Evolutionary conservation across 495 filamentous ascomycete genomes (phyloP).

Genomic region (Daldinia concentrica): DNA sequence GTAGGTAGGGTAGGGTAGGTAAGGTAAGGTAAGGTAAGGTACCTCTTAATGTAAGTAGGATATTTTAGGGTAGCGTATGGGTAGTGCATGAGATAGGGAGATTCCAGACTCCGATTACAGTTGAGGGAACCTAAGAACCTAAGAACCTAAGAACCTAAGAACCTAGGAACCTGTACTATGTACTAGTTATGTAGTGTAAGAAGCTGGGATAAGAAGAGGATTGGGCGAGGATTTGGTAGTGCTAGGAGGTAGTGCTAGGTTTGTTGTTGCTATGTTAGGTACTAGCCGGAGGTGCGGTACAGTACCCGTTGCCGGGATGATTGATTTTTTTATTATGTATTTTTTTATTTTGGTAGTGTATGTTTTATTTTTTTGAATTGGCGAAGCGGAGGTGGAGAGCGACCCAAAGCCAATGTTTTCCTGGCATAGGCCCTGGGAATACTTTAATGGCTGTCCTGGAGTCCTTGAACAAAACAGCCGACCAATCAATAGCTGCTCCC

Average conservation of each 20-base stretch:
- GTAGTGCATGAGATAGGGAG: slow-evolving; percentile 43
- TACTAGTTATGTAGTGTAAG: too few species aligned
- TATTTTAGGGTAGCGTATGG: not conserved
- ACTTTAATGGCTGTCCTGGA: not conserved
- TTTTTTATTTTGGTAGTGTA: too few species aligned
- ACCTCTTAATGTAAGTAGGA: not conserved
- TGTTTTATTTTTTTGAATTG: slow-evolving; percentile 29
- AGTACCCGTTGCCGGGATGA: slow-evolving; percentile 44
- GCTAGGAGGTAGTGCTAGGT: slow-evolving; percentile 17
- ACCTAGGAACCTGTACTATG: slow-evolving; percentile 8
- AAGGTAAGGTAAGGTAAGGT: not conserved
- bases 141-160: slow-evolving; percentile 1
- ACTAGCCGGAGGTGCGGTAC: slow-evolving; percentile 45
- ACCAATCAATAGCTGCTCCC: slow-evolving; percentile 31
- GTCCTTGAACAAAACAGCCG: slow-evolving; percentile 32
- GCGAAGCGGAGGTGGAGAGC: slow-evolving; percentile 43
- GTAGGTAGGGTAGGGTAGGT: not conserved
- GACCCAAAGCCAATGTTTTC: slow-evolving; percentile 40
- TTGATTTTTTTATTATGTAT: slow-evolving; percentile 1
- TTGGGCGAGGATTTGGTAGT: slow-evolving; percentile 5
- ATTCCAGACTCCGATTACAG: slow-evolving; percentile 42
- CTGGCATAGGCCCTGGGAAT: slow-evolving; percentile 23
- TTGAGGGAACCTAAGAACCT: slow-evolving; percentile 20
- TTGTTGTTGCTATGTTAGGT: too few species aligned
- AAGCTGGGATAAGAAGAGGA: slow-evolving; percentile 14